These are phyloP conservation scores for Millerozyma miso DNA, from an alignment of 805 yeast genomes.

Conservation along the genomic window DNA sequence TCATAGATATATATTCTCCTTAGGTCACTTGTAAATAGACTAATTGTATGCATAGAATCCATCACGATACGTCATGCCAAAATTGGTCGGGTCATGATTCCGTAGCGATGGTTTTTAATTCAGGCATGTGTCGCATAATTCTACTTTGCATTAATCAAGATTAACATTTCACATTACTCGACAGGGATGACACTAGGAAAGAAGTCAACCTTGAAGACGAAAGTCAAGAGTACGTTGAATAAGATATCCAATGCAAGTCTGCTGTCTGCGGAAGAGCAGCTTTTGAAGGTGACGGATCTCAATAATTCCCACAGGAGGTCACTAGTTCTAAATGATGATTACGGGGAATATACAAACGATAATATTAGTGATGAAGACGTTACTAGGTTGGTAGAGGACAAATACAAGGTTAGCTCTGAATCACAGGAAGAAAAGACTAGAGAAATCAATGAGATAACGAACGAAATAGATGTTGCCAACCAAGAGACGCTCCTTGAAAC, in stretches of 20 bases:
- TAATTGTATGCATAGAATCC: too few relatives aligned
- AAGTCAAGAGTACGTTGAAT: background rate
- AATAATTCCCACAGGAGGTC: conserved; percentile 15
- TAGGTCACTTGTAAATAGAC: too few relatives aligned
- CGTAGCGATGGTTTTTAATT: too few relatives aligned
- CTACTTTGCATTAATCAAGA: background rate
- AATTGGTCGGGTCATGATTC: too few relatives aligned
- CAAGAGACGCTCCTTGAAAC: conserved; percentile 6
- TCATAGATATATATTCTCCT: too few relatives aligned
- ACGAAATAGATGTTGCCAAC: background rate
- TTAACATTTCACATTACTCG: background rate
- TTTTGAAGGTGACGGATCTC: conserved; percentile 14
- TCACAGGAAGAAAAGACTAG: background rate
- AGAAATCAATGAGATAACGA: background rate
- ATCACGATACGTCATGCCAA: too few relatives aligned
- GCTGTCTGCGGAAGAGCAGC: conserved; percentile 10
- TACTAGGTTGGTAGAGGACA: background rate
- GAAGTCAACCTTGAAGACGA: background rate
- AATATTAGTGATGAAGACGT: background rate
- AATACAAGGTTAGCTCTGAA: background rate
- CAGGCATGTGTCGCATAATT: too few relatives aligned
- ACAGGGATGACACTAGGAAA: background rate
- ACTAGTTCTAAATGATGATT: conserved; percentile 15
- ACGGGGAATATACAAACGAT: conserved; percentile 2
- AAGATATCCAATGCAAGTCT: background rate